Base-by-base conservation (phyloP, 2,329 filamentous ascomycete genomes). In the Coniochaeta sp. region DNA sequence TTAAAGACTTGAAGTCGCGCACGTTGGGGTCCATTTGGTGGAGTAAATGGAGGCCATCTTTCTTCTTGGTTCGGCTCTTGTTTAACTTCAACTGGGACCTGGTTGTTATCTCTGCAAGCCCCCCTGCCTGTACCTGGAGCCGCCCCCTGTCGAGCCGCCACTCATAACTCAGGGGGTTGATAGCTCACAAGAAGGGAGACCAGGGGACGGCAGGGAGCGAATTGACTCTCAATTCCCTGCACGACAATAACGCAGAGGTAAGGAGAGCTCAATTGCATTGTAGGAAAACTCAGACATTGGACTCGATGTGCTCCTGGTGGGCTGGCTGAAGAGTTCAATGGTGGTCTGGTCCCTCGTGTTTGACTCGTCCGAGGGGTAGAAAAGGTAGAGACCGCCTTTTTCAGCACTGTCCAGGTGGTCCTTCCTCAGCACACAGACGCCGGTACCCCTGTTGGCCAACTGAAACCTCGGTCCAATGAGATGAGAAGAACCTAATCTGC, bases 401-500 rank as follows among this genome's bases (percentile, higher is more conserved):
- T 32, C 10, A n/a, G n/a, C n/a, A 34, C 12, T 12, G 32, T 34
- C 32, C 6, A 12, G 36, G 36, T 38, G 36, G 36, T 8, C 36
- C 10, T 14, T 38, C 36, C 6, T 4, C 6, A 38, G 36, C 38
- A 40, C 22, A 52, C 47, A 52, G 47, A 52, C 47, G 47, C 47
- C 22, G 12, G 26, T 9, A 9, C 42, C 42, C 42, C n/a, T 5
- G 19, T 24, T 47, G 42, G 24, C 38, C 24, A 32, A 47, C 28
- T n/a, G 58, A 54, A 54, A 55, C 58, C 22, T 38, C 5, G 1
- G 36, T 26, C 58, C 44, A 59, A 59, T 59, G 24, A 59, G 47
- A 38, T 47, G 17, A 24, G 44, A 22, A 42, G 19, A 12, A 17
- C 2, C 17, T 24, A 54, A 47, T 22, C 47, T 38, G 30, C 34